Evolutionary conservation across 768 basidiomycete species (phyloP).

Genomic region (Collybiopsis luxurians): DNA sequence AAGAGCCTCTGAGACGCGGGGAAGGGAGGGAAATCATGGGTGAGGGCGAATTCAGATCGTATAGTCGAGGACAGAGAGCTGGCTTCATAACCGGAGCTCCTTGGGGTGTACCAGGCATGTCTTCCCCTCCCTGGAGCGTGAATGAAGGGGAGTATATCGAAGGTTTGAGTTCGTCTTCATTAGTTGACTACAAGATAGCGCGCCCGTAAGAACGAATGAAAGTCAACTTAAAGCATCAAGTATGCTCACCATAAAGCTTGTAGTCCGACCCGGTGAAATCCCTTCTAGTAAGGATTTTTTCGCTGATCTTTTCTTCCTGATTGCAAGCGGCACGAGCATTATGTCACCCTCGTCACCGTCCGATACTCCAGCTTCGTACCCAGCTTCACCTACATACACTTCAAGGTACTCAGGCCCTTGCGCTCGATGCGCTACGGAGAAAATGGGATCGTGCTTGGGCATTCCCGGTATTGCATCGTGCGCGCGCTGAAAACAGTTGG

Average conservation of each 20-base stretch:
- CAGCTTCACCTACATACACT: neutral
- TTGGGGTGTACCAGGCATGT: too few species aligned
- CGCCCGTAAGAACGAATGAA: too few species aligned
- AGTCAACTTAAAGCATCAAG: too few species aligned
- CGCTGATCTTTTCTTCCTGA: neutral
- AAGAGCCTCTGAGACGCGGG: neutral
- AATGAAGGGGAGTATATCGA: neutral
- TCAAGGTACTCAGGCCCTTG: neutral
- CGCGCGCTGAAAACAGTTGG: too few species aligned
- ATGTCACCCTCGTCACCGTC: neutral
- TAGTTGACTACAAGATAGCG: too few species aligned
- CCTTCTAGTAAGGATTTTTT: neutral
- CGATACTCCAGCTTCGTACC: conserved; percentile 1
- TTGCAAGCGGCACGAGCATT: neutral
- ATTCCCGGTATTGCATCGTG: too few species aligned
- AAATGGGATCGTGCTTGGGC: neutral
- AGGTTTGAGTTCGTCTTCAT: neutral
- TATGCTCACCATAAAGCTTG: too few species aligned
- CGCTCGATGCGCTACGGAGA: neutral
- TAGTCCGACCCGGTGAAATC: neutral
- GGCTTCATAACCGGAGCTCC: neutral
- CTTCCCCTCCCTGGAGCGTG: neutral
- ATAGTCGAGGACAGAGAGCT: neutral
- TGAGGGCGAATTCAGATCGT: neutral
- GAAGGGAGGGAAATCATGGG: conserved; percentile 1